These are phyloP conservation scores for Cordyceps pruinosa DNA, from an alignment of 2,329 filamentous ascomycete species.

Conservation along the genomic window DNA sequence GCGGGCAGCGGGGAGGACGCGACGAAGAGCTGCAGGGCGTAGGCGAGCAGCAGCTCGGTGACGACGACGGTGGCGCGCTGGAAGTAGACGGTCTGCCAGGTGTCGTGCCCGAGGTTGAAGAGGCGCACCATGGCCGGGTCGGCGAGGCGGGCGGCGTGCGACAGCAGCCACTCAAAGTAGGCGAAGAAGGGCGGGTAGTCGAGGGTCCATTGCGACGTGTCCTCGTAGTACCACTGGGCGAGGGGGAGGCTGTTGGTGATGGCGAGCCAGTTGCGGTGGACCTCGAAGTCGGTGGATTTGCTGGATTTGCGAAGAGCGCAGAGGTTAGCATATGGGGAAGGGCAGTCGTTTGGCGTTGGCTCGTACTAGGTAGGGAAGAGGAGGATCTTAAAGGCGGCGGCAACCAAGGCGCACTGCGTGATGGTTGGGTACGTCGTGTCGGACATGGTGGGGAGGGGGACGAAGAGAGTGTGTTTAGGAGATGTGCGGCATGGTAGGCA, in stretches of 20 bases:
- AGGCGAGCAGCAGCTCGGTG: slow-evolving; percentile 77
- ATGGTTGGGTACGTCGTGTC: slow-evolving; percentile 75
- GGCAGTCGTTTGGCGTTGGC: too few species aligned
- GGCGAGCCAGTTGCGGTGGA: slow-evolving; percentile 97
- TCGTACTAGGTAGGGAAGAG: slow-evolving; percentile 91
- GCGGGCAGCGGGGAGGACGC: slow-evolving; percentile 58
- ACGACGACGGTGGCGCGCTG: slow-evolving; percentile 82
- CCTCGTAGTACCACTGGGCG: slow-evolving; percentile 92
- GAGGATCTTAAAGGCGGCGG: slow-evolving; percentile 83
- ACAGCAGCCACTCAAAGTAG: slow-evolving; percentile 90
- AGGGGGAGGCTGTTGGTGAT: slow-evolving; percentile 85
- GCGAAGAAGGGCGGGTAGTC: slow-evolving; percentile 99
- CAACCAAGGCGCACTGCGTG: slow-evolving; percentile 77
- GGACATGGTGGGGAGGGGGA: slow-evolving; percentile 50
- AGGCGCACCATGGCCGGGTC: slow-evolving; percentile 79
- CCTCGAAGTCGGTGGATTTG: slow-evolving; percentile 98
- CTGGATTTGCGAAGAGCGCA: slow-evolving; percentile 37
- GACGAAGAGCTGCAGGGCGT: slow-evolving; percentile 74
- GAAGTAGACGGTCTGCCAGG: slow-evolving; percentile 91
- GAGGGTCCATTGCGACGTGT: slow-evolving; percentile 98
- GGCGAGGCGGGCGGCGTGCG: slow-evolving; percentile 67
- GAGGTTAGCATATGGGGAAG: not conserved
- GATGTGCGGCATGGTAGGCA: not conserved
- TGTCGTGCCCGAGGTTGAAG: slow-evolving; percentile 76
- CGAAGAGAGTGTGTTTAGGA: not conserved